These are phyloP conservation scores for Trichodelitschia bisporula DNA, from an alignment of 495 filamentous ascomycete species.

Conservation along the genomic window DNA sequence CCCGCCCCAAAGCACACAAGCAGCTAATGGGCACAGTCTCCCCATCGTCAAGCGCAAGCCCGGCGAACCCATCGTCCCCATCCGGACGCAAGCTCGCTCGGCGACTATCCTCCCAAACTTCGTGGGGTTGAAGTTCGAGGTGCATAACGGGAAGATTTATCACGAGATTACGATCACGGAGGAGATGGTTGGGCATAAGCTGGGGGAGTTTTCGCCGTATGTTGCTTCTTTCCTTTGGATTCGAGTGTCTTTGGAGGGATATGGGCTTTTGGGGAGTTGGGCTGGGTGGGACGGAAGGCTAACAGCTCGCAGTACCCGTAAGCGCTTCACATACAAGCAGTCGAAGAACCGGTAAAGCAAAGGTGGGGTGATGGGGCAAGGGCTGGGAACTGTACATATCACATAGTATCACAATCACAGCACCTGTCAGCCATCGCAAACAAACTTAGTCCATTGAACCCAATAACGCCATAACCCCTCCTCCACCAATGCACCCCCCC, in stretches of 20 bases:
- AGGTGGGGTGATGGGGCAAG: no score
- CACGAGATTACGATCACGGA: constrained; percentile 73
- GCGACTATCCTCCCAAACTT: constrained; percentile 94
- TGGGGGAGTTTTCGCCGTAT: constrained; percentile 87
- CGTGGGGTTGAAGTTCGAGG: constrained; percentile 75
- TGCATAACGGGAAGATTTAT: constrained; percentile 91
- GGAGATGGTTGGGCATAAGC: constrained; percentile 95
- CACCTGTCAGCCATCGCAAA: no score
- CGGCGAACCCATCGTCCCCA: constrained; percentile 39
- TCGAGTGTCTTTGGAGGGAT: not conserved
- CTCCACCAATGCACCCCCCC: constrained; percentile 7
- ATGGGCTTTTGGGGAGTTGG: not conserved
- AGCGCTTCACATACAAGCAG: constrained; percentile 57
- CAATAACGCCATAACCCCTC: no score
- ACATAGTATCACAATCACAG: no score
- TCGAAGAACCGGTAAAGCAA: constrained; percentile 59
- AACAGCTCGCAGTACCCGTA: constrained; percentile 41
- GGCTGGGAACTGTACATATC: no score
- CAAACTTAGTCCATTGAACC: no score
- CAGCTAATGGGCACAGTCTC: constrained; percentile 20
- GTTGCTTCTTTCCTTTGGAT: not conserved
- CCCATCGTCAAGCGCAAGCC: constrained; percentile 35
- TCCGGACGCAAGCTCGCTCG: constrained; percentile 67
- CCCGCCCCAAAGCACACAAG: constrained; percentile 1
- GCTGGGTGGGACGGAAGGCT: constrained; percentile 1